phyloP scores from a whole-genome alignment of 2,329 filamentous ascomycete species.

The Capronia americana region DNA sequence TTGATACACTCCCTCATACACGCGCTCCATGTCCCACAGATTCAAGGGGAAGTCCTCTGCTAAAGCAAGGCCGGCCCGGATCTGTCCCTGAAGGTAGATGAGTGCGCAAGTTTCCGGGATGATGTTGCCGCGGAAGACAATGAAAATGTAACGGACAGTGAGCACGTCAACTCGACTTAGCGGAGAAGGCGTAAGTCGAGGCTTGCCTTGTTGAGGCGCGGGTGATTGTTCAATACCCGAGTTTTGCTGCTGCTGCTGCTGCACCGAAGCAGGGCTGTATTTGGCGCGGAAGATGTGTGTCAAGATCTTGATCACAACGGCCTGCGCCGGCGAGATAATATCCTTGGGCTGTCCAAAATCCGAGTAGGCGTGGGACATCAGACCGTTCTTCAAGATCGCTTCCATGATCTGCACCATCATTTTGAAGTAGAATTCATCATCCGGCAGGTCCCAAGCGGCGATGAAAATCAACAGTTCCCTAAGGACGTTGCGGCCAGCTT shows the following conservation, averaged over 20 bases:
- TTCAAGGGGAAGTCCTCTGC: slow-evolving; percentile 91
- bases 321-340: slow-evolving; percentile 93
- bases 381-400: slow-evolving; percentile 83
- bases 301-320: slow-evolving; percentile 86
- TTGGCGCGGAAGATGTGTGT: slow-evolving; percentile 83
- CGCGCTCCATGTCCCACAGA: slow-evolving; percentile 96
- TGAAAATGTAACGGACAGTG: slow-evolving; percentile 87
- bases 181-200: slow-evolving; percentile 61
- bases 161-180: slow-evolving; percentile 64
- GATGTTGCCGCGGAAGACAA: slow-evolving; percentile 87
- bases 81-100: slow-evolving; percentile 91
- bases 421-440: slow-evolving; percentile 93
- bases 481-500: slow-evolving; percentile 87
- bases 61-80: slow-evolving; percentile 75
- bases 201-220: slow-evolving; percentile 46
- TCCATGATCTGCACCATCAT: slow-evolving; percentile 96
- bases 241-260: slow-evolving; percentile 47
- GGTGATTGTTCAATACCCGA: slow-evolving; percentile 51
- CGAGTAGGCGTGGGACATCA: slow-evolving; percentile 91
- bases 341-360: slow-evolving; percentile 91
- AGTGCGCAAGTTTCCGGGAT: slow-evolving; percentile 94
- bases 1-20: slow-evolving; percentile 92
- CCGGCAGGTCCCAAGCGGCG: slow-evolving; percentile 93
- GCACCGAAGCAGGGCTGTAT: slow-evolving; percentile 55
- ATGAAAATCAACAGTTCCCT: slow-evolving; percentile 94